phyloP scores from a whole-genome alignment of 768 basidiomycete species.

The Panus rudis region DNA sequence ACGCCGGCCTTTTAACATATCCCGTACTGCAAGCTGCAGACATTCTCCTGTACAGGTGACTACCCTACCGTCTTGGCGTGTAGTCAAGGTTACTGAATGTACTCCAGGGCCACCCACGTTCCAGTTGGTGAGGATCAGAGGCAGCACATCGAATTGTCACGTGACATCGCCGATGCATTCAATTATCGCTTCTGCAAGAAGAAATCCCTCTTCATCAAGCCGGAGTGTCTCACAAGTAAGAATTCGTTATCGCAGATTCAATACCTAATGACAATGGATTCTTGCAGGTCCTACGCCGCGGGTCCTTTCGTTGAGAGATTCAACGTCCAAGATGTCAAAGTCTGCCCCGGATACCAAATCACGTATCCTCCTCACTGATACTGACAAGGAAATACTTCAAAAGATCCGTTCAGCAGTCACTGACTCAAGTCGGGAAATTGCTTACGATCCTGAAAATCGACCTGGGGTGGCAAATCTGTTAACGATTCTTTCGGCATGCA shows the following conservation, averaged over 20 bases:
- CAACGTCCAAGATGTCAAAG: slow-evolving; percentile 91
- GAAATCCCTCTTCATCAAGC: slow-evolving; percentile 59
- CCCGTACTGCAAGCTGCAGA: slow-evolving; percentile 93
- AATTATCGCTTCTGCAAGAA: slow-evolving; percentile 57
- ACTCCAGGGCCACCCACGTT: slow-evolving; percentile 74
- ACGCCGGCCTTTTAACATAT: slow-evolving; percentile 85
- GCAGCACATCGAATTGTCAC: slow-evolving; percentile 86
- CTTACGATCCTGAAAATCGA: slow-evolving; percentile 72
- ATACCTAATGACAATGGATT: not conserved
- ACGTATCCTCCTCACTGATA: slow-evolving; percentile 83
- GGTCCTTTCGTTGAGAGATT: slow-evolving; percentile 81
- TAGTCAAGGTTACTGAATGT: not conserved
- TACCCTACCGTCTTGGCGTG: not conserved
- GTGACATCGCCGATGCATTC: slow-evolving; percentile 79
- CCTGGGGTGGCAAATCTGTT: slow-evolving; percentile 83
- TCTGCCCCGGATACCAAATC: slow-evolving; percentile 74
- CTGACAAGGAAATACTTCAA: slow-evolving; percentile 44
- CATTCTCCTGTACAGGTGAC: slow-evolving; percentile 77
- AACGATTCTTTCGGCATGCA: slow-evolving; percentile 72
- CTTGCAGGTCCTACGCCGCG: slow-evolving; percentile 67
- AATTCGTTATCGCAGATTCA: slow-evolving; percentile 1
- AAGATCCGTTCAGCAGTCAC: slow-evolving; percentile 84
- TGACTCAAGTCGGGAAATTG: slow-evolving; percentile 68
- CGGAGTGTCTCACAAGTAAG: slow-evolving; percentile 70
- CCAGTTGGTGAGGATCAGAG: slow-evolving; percentile 96